Percentiles rank a stretch among this genome's conserved stretches.
Conservation (phyloP, 805 yeast genomes). For the Zygotorulaspora florentina region DNA sequence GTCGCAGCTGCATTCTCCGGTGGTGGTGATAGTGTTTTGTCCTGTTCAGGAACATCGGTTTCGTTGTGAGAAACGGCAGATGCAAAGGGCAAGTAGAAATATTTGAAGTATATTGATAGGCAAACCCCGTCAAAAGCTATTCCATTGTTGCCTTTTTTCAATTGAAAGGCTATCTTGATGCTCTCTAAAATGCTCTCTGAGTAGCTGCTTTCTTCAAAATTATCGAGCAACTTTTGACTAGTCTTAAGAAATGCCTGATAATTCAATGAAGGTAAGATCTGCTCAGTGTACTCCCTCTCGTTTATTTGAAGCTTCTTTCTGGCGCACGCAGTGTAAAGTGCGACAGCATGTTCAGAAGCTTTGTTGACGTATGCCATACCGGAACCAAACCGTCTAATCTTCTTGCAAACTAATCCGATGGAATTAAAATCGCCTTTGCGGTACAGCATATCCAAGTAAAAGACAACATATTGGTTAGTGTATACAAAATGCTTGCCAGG, state of each 20-base stretch:
- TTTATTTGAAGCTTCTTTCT: constrained; percentile 18
- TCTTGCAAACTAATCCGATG: constrained; percentile 58
- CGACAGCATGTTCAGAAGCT: constrained; percentile 28
- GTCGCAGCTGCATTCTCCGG: not conserved
- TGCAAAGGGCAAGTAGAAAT: constrained; percentile 26
- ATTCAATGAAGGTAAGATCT: constrained; percentile 24
- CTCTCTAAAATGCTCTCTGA: constrained; percentile 21
- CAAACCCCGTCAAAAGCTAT: constrained; percentile 33
- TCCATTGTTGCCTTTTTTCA: constrained; percentile 33
- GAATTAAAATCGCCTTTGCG: constrained; percentile 53
- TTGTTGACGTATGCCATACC: constrained; percentile 53
- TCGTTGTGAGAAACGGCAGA: constrained; percentile 3
- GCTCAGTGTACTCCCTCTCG: constrained; percentile 29
- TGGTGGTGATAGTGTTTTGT: not conserved
- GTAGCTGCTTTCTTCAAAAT: constrained; percentile 18
- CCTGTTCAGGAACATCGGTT: constrained; percentile 1
- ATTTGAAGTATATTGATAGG: constrained; percentile 29
- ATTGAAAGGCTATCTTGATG: constrained; percentile 26
- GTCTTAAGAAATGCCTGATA: constrained; percentile 23
- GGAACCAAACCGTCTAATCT: constrained; percentile 72
- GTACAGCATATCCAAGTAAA: constrained; percentile 54
- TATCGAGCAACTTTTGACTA: constrained; percentile 21
- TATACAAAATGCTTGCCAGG: constrained; percentile 91
- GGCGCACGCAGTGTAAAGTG: constrained; percentile 23
- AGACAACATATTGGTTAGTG: constrained; percentile 62